Evolutionary conservation across 2,329 filamentous ascomycete species (phyloP).

Genomic region (Magnaporthales sp.): DNA sequence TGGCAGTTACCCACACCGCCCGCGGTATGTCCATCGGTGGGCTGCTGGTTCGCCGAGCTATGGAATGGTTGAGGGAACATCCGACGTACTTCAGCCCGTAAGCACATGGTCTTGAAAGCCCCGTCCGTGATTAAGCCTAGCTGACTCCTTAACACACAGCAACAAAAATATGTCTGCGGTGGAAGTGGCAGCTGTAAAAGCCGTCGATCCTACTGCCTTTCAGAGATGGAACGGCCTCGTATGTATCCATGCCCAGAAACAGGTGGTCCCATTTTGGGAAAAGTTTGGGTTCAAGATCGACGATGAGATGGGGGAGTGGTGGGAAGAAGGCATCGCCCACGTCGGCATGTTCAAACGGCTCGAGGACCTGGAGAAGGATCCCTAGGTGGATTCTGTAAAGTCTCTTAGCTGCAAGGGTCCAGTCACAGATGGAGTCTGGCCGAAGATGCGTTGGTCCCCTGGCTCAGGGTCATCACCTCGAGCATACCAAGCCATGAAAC

Average conservation of each 20-base stretch:
- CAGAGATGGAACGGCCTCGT: constrained; percentile 65
- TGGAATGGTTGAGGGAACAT: constrained; percentile 60
- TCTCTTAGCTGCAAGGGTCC: background rate
- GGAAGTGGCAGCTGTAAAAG: background rate
- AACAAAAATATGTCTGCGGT: background rate
- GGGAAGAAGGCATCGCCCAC: constrained; percentile 77
- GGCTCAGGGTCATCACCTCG: background rate
- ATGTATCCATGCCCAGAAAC: constrained; percentile 70
- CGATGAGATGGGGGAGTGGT: constrained; percentile 65
- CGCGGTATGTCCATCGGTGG: constrained; percentile 57
- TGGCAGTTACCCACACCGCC: constrained; percentile 61
- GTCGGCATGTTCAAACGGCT: constrained; percentile 68
- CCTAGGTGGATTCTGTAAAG: background rate
- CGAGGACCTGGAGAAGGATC: constrained; percentile 11
- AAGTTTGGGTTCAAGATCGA: constrained; percentile 68
- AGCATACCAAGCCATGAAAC: background rate
- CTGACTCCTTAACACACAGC: background rate
- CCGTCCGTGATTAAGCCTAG: background rate
- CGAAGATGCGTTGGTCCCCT: background rate
- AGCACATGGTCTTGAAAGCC: constrained; percentile 5
- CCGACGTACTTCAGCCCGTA: constrained; percentile 42
- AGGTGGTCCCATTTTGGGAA: constrained; percentile 56
- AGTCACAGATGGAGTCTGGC: background rate
- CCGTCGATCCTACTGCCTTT: constrained; percentile 12
- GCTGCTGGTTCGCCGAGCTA: constrained; percentile 56